A percentile compares a stretch with the other conserved stretches of the same genome.
phyloP scores from a whole-genome alignment of 192 early-diverging fungal genomes.

The Diversispora epigaea region DNA sequence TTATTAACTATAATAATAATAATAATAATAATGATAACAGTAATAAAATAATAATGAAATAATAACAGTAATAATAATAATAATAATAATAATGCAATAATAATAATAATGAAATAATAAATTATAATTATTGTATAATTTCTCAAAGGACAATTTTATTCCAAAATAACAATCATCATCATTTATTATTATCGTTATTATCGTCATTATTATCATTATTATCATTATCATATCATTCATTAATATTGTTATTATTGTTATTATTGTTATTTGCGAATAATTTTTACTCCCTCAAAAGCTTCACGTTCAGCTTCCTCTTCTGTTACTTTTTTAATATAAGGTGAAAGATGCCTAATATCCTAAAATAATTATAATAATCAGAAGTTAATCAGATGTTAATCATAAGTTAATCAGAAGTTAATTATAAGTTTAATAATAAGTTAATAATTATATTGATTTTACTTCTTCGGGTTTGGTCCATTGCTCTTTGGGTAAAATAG shows the following conservation, averaged over 20 bases:
- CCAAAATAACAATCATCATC: too few relatives aligned
- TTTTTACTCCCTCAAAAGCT: conserved; percentile 56
- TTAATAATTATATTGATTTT: conserved; percentile 21
- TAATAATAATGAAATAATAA: too few relatives aligned
- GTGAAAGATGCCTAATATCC: conserved; percentile 84
- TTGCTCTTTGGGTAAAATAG: conserved; percentile 62
- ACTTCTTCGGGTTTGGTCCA: conserved; percentile 81
- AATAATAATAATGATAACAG: too few relatives aligned
- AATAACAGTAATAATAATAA: too few relatives aligned
- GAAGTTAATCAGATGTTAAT: not conserved
- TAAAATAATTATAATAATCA: conserved; percentile 37
- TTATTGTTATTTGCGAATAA: conserved; percentile 7
- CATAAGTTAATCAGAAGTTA: not conserved
- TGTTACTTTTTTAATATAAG: conserved; percentile 77
- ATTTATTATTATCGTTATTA: too few relatives aligned
- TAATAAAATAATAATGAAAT: too few relatives aligned
- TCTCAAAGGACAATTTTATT: too few relatives aligned
- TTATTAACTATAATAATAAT: too few relatives aligned
- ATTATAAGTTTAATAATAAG: conserved; percentile 18
- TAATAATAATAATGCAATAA: too few relatives aligned
- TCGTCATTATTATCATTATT: too few relatives aligned
- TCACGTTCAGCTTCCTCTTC: conserved; percentile 76
- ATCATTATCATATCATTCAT: too few relatives aligned
- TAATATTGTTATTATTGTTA: not conserved
- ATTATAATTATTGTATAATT: too few relatives aligned